These are phyloP conservation scores for Moniliella sp. DNA, from an alignment of 1,284 basidiomycete genomes.

Conservation along the genomic window DNA sequence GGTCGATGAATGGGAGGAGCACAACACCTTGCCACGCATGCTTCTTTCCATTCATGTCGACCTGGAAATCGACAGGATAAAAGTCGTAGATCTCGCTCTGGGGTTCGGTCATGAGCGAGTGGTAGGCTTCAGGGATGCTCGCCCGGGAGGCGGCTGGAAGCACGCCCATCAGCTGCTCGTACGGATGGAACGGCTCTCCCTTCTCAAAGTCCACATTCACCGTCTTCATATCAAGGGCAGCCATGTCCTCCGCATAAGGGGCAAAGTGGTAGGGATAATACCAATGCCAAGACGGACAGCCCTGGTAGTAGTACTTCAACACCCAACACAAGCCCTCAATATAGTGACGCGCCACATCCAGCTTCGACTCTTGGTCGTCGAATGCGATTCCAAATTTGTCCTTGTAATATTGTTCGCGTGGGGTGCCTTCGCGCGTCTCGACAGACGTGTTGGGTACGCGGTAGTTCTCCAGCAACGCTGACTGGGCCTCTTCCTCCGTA, in stretches of 20 bases:
- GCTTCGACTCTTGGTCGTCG: slow-evolving; percentile 52
- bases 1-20: slow-evolving; percentile 82
- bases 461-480: no score
- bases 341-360: slow-evolving; percentile 58
- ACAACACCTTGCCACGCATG: slow-evolving; percentile 99
- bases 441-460: no score
- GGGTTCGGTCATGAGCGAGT: slow-evolving; percentile 63
- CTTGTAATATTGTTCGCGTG: slow-evolving; percentile 78
- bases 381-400: slow-evolving; percentile 71
- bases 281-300: slow-evolving; percentile 88
- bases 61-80: slow-evolving; percentile 72
- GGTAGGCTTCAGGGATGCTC: slow-evolving; percentile 70
- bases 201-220: slow-evolving; percentile 58
- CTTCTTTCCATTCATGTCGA: slow-evolving; percentile 99
- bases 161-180: slow-evolving; percentile 91
- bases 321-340: slow-evolving; percentile 93
- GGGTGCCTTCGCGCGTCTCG: no score
- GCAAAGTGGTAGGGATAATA: slow-evolving; percentile 97
- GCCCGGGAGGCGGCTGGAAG: slow-evolving; percentile 78
- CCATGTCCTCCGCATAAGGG: slow-evolving; percentile 87
- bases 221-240: slow-evolving; percentile 46
- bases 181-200: slow-evolving; percentile 80
- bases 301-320: slow-evolving; percentile 91
- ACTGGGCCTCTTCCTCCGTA: no score
- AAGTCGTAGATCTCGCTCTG: slow-evolving; percentile 88